phyloP scores from a whole-genome alignment of 2,329 filamentous ascomycete species.

The Coccinonectria pachysandricola region DNA sequence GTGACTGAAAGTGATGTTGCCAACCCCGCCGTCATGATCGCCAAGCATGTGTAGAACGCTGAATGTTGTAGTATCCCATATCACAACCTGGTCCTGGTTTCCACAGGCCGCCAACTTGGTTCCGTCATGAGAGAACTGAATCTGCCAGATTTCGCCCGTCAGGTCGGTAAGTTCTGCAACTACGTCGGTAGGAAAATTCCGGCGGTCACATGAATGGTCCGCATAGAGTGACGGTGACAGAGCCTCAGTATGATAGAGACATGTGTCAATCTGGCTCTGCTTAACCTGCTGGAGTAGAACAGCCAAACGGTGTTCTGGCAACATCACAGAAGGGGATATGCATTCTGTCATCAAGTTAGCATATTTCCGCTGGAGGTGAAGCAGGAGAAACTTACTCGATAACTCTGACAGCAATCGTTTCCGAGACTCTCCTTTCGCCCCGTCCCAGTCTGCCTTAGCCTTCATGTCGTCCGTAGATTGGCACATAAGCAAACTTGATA shows the following conservation, averaged over 20 bases:
- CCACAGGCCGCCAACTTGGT: constrained; percentile 74
- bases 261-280: constrained; percentile 68
- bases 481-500: constrained; percentile 90
- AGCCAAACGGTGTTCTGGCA: constrained; percentile 82
- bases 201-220: constrained; percentile 74
- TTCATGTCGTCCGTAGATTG: constrained; percentile 66
- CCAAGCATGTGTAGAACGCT: constrained; percentile 50
- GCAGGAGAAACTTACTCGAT: constrained; percentile 53
- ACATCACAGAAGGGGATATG: constrained; percentile 94
- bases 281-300: constrained; percentile 76
- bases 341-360: constrained; percentile 44
- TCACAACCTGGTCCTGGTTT: constrained; percentile 60
- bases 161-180: constrained; percentile 63
- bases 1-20: constrained; percentile 82
- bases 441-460: constrained; percentile 73
- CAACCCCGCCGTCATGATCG: constrained; percentile 61
- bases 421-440: constrained; percentile 64
- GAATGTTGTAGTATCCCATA: constrained; percentile 72
- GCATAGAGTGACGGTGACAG: constrained; percentile 75
- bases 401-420: constrained; percentile 67
- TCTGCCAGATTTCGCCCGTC: constrained; percentile 79
- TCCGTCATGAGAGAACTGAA: constrained; percentile 84
- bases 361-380: too few species aligned
- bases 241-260: constrained; percentile 79
- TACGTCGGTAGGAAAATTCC: constrained; percentile 66